Base-by-base conservation (phyloP, 768 basidiomycete species). In the Kwoniella bestiolae region DNA sequence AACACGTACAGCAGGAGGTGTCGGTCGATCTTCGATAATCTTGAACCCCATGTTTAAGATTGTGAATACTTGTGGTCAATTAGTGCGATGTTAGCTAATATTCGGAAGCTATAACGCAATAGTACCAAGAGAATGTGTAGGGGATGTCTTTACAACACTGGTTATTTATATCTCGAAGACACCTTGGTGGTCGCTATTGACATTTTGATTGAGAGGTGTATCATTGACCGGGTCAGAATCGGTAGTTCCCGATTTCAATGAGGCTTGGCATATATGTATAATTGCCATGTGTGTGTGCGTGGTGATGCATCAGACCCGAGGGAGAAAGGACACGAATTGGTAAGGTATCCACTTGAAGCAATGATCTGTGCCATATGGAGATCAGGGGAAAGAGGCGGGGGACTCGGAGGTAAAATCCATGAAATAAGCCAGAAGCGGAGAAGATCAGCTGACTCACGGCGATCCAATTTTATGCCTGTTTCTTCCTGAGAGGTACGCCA, bases 21-120 rank as follows among this genome's bases (percentile, higher is more conserved):
- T 71, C 16, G 70, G 70, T 46, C 70, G 35, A 47, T 71, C 70
- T 51, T 71, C 70, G 25, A 71, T 49, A 51, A 71, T 65, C 25
- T 62, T 64, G 47, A 65, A 70, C 32, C 65, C 69, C 68, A 70
- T 70, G 5, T 26, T 60, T 34, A 21, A 25, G 25, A 14, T 12
- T 25, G 16, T 46, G 14, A 28, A 23, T 9, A 32, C 5, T 5
- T 53, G 26, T 53, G 29, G 12, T 32, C 8, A 2, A 34, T 32
- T 31, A n/a, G 31, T 21, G 52, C 32, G 21, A 29, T n/a, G 32
- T 34, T 18, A 18, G 31, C 29, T 18, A 53, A 53, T 41, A 14
- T 41, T 18, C 18, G 12, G 52, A 16, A 9, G 29, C 50, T 29
- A 28, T 18, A 26, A 18, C 16, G 26, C 16, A 52, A 14, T 16